Evolutionary conservation across 2,329 filamentous ascomycete genomes (phyloP), one percentile per base, ranked within the genome.

Genomic region (Colletotrichum sp.): DNA sequence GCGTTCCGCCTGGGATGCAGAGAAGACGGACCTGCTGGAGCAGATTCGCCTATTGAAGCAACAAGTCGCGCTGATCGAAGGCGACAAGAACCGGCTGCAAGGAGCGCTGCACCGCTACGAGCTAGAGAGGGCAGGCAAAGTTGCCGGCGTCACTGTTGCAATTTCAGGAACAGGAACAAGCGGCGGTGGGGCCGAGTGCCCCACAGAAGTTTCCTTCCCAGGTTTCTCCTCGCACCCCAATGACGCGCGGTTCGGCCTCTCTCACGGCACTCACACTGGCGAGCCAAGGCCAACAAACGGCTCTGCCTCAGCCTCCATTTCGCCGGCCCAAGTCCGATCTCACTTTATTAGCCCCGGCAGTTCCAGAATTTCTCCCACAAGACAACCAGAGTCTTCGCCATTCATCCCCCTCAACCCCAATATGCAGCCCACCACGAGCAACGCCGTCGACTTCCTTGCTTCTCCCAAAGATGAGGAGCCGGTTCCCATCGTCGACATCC

Each of bases 401-500:
- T 84, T 85, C 55, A 80, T 84, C 68, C 84, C 86, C 7, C 81
- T 89, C 63, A 86, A 88, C 76, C 87, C 87, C 32, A 86, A 86
- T 52, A 88, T 87, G 80, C 86, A 89, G 73, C 66, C 66, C 13
- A 75, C 71, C n/a, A 67, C 84, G 9, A 83, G 85, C 7, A 79
- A 79, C 21, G 71, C 81, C 34, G 82, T 82, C 52, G 83, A 87
- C 78, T 87, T 87, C 66, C 79, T 86, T 6, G 79, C 80, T 4
- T 80, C 81, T 9, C 81, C 81, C 6, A 81, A 83, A 24, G 83
- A 84, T 60, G 81, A 82, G 30, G 82, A 81, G 6, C 85, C 83
- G 18, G 81, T 87, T 2, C 87, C 88, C 6, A 86, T 89, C 32
- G 90, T 93, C 67, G 91, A 92, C 75, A 88, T 93, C 12, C 87